phyloP scores from a whole-genome alignment of 306 rosid genomes.

The Rosa rugosa region DNA sequence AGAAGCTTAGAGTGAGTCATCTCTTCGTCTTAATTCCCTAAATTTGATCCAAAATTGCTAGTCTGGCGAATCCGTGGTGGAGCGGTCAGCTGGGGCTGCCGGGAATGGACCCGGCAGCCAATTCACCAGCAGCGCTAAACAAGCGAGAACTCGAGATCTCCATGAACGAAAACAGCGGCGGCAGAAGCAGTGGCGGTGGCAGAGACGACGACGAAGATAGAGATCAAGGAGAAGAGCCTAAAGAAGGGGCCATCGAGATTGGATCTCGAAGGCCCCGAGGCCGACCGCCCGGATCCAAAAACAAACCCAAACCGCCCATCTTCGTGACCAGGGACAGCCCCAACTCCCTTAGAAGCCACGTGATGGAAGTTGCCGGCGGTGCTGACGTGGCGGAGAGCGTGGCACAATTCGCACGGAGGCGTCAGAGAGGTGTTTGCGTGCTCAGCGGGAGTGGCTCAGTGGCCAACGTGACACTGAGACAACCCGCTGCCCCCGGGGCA shows the following conservation, averaged over 20 bases:
- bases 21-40: neutral
- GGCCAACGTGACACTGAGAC: constrained; percentile 80
- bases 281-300: constrained; percentile 92
- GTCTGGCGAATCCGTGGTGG: constrained; percentile 99
- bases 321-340: constrained; percentile 88
- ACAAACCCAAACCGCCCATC: constrained; percentile 93
- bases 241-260: constrained; percentile 77
- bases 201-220: constrained; percentile 55
- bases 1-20: neutral
- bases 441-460: constrained; percentile 91
- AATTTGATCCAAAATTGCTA: constrained; percentile 22
- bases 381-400: constrained; percentile 86
- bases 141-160: constrained; percentile 56
- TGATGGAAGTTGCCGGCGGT: constrained; percentile 84
- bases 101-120: constrained; percentile 69
- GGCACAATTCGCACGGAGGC: constrained; percentile 76
- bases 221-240: constrained; percentile 60
- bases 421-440: constrained; percentile 93
- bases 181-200: constrained; percentile 17
- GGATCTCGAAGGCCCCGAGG: constrained; percentile 84
- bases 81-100: constrained; percentile 69
- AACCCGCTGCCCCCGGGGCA: constrained; percentile 78
- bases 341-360: constrained; percentile 84
- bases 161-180: constrained; percentile 51
- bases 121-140: constrained; percentile 42